Evolutionary conservation across 306 rosid species (phyloP).

Genomic region (Trifolium subterraneum): DNA sequence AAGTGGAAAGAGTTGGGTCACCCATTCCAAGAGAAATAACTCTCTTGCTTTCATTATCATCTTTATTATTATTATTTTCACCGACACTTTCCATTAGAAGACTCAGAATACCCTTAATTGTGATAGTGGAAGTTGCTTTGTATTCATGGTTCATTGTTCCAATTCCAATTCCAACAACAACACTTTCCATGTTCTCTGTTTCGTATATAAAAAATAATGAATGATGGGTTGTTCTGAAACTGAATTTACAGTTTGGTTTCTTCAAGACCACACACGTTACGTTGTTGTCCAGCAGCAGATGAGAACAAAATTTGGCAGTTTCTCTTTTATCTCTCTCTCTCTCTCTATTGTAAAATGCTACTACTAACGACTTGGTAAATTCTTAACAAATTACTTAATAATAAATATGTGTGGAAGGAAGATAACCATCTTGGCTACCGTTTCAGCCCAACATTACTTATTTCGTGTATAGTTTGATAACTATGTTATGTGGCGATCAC

Average conservation of each 20-base stretch:
- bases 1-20: slow-evolving; percentile 77
- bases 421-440: not conserved
- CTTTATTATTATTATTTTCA: slow-evolving; percentile 7
- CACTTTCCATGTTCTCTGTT: slow-evolving; percentile 60
- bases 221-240: not conserved
- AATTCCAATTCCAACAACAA: slow-evolving; percentile 17
- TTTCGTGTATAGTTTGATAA: not conserved
- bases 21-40: slow-evolving; percentile 85
- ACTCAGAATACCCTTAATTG: slow-evolving; percentile 85
- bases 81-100: slow-evolving; percentile 61
- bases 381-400: not conserved
- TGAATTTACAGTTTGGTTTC: slow-evolving; percentile 24
- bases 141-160: slow-evolving; percentile 46
- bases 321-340: not conserved
- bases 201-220: not conserved
- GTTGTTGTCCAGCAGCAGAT: slow-evolving; percentile 21
- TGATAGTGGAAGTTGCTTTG: slow-evolving; percentile 62
- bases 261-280: slow-evolving; percentile 48
- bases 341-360: not conserved
- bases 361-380: not conserved
- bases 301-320: slow-evolving; percentile 25
- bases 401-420: slow-evolving; percentile 14
- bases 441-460: not conserved
- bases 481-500: not conserved
- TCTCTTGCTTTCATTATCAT: slow-evolving; percentile 20